These are phyloP conservation scores for Euphrasia arctica DNA, from an alignment of 305 asterid genomes.

Conservation along the genomic window DNA sequence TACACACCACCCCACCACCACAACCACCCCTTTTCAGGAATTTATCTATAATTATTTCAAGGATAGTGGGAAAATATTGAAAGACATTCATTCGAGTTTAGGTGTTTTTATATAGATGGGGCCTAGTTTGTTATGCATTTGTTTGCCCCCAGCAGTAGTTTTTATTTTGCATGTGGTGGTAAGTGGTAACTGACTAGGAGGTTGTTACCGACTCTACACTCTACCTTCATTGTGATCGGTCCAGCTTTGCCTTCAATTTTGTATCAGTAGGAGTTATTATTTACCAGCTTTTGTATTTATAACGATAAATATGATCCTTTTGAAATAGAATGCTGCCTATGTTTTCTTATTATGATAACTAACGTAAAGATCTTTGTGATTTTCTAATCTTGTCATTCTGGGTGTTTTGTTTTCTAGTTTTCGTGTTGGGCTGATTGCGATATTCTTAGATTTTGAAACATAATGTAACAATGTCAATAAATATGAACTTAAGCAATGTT, in stretches of 20 bases:
- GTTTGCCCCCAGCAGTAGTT: slow-evolving; percentile 30
- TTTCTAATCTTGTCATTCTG: too few relatives aligned
- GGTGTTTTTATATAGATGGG: slow-evolving; percentile 24
- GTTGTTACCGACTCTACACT: neutral
- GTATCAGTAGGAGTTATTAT: slow-evolving; percentile 29
- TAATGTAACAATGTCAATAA: too few relatives aligned
- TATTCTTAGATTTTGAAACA: too few relatives aligned
- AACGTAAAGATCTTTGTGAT: too few relatives aligned
- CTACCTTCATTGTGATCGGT: too few relatives aligned
- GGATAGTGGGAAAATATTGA: slow-evolving; percentile 23
- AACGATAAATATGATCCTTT: too few relatives aligned
- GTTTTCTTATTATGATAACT: too few relatives aligned
- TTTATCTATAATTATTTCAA: slow-evolving; percentile 18
- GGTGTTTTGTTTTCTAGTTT: too few relatives aligned
- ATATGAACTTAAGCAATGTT: too few relatives aligned
- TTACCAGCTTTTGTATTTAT: too few relatives aligned
- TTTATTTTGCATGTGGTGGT: slow-evolving; percentile 19
- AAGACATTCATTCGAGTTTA: slow-evolving; percentile 32
- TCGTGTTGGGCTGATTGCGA: too few relatives aligned
- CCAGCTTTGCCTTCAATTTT: slow-evolving; percentile 32
- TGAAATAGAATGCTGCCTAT: too few relatives aligned
- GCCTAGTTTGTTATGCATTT: slow-evolving; percentile 19
- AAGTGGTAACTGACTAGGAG: slow-evolving; percentile 21
- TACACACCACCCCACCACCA: neutral
- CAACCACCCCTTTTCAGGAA: slow-evolving; percentile 1